Evolutionary conservation across 2,329 filamentous ascomycete species (phyloP).

Genomic region (Penicillium brevicompactum): DNA sequence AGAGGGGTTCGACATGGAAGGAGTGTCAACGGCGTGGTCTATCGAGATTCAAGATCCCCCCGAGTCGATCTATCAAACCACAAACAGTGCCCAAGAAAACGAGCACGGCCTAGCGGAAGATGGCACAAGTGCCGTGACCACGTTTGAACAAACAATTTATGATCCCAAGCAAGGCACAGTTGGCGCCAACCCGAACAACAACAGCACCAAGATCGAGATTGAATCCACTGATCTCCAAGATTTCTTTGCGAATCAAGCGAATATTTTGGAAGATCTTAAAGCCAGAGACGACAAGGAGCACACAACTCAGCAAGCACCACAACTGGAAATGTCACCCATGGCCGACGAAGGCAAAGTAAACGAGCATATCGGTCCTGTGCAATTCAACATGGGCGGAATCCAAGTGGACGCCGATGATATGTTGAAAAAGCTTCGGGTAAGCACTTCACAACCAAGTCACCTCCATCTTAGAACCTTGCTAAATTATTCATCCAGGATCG

Average conservation of each 20-base stretch:
- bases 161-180: constrained; percentile 69
- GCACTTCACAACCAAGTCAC: constrained; percentile 19
- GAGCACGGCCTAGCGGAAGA: constrained; percentile 27
- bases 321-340: constrained; percentile 38
- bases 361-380: constrained; percentile 89
- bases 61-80: constrained; percentile 28
- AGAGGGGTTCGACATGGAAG: constrained; percentile 90
- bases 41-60: constrained; percentile 70
- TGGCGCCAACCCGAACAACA: constrained; percentile 53
- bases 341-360: constrained; percentile 53
- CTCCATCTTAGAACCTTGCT: constrained; percentile 1
- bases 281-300: constrained; percentile 56
- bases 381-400: constrained; percentile 98
- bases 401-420: constrained; percentile 94
- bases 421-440: constrained; percentile 80
- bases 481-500: constrained; percentile 39
- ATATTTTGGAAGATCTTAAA: constrained; percentile 68
- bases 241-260: constrained; percentile 75
- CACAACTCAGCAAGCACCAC: constrained; percentile 36
- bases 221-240: constrained; percentile 73
- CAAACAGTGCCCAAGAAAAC: constrained; percentile 29
- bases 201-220: constrained; percentile 55
- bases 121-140: constrained; percentile 64
- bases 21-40: constrained; percentile 80
- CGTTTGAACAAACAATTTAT: constrained; percentile 78